phyloP scores from a whole-genome alignment of 495 filamentous ascomycete genomes.

The Entonaema liquescens region DNA sequence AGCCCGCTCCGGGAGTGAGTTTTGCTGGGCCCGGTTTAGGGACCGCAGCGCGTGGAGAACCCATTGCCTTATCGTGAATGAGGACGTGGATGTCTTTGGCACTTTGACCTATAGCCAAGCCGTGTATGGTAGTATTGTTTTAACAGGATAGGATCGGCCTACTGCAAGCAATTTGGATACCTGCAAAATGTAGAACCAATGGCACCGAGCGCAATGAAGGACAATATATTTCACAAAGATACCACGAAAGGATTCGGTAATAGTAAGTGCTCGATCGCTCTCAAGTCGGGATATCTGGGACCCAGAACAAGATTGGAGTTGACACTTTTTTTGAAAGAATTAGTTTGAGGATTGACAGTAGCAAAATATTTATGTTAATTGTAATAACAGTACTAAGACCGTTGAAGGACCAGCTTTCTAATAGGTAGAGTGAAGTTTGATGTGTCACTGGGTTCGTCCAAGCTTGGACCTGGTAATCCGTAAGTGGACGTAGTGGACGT shows the following conservation, averaged over 20 bases:
- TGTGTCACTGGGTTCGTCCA: background rate
- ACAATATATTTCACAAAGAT: background rate
- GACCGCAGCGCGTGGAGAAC: conserved; percentile 51
- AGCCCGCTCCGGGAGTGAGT: conserved; percentile 78
- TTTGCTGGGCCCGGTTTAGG: conserved; percentile 92
- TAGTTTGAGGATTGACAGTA: background rate
- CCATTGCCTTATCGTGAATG: conserved; percentile 27
- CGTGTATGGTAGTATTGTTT: background rate
- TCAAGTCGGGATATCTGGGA: background rate
- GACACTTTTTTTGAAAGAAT: background rate
- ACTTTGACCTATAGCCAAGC: background rate
- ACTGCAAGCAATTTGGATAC: background rate
- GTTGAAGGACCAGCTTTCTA: background rate
- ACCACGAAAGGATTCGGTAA: background rate
- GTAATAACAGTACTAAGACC: background rate
- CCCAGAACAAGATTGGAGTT: background rate
- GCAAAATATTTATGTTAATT: background rate
- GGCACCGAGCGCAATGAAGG: background rate
- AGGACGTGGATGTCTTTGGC: background rate
- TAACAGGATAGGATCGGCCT: background rate
- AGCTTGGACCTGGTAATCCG: background rate
- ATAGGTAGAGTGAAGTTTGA: background rate
- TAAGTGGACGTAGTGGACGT: no score
- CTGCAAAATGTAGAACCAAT: background rate
- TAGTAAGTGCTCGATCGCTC: background rate